These are phyloP conservation scores for Teratosphaeriaceae sp. DNA, from an alignment of 2,329 filamentous ascomycete genomes.

Conservation along the genomic window DNA sequence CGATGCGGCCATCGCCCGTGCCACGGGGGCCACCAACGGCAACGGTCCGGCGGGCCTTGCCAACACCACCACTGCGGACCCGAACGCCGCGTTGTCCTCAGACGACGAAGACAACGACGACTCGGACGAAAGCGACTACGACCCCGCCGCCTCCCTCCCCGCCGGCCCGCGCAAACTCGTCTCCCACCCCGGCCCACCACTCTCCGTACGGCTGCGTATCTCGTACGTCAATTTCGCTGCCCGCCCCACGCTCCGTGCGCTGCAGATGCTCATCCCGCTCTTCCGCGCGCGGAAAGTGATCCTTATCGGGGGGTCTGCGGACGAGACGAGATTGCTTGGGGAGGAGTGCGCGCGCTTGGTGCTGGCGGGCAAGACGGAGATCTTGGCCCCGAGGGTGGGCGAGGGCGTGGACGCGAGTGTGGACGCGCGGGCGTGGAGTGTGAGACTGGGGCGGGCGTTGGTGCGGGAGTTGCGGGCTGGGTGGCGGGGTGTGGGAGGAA, in stretches of 20 bases:
- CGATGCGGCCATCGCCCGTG: slow-evolving; percentile 27
- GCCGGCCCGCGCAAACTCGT: slow-evolving; percentile 71
- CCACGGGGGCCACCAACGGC: slow-evolving; percentile 19
- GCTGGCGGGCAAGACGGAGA: slow-evolving; percentile 30
- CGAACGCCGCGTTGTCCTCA: too few relatives aligned
- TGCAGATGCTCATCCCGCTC: slow-evolving; percentile 90
- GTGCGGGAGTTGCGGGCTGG: slow-evolving; percentile 82
- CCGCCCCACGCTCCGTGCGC: slow-evolving; percentile 83
- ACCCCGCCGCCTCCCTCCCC: slow-evolving; percentile 42
- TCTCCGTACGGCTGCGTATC: slow-evolving; percentile 68
- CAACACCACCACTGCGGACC: too few relatives aligned
- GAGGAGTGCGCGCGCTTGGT: slow-evolving; percentile 69
- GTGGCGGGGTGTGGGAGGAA: slow-evolving; percentile 88
- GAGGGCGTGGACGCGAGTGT: slow-evolving; percentile 79
- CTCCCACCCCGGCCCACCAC: slow-evolving; percentile 53
- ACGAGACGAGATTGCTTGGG: slow-evolving; percentile 73
- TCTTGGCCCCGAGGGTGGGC: slow-evolving; percentile 76
- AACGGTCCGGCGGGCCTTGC: slow-evolving; percentile 15
- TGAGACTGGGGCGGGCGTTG: slow-evolving; percentile 78
- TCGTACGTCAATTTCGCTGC: slow-evolving; percentile 89
- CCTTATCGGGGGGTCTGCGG: slow-evolving; percentile 70
- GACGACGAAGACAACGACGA: slow-evolving; percentile 19
- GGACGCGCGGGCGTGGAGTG: slow-evolving; percentile 94
- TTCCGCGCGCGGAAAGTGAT: slow-evolving; percentile 94
- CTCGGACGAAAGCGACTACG: slow-evolving; percentile 46